phyloP scores from a whole-genome alignment of 495 filamentous ascomycete species.

The Parachaetomium inaequale region DNA sequence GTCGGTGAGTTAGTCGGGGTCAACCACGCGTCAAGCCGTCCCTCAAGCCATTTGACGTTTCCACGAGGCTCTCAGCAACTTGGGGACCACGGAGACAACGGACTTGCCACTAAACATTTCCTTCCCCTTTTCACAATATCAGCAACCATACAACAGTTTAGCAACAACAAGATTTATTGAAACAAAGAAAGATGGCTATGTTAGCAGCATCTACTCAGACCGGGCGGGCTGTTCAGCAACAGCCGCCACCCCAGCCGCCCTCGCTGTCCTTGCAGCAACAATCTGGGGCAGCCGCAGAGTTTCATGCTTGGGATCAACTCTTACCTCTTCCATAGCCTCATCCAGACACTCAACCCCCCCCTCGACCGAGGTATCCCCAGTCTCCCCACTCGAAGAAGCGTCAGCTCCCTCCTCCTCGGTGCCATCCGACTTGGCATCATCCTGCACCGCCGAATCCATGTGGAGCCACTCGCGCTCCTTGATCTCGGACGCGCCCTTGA shows the following conservation, averaged over 20 bases:
- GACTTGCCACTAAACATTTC: slow-evolving; percentile 14
- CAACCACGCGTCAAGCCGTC: too few species aligned
- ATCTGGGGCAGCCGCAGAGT: background rate
- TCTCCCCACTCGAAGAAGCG: background rate
- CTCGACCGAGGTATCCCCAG: background rate
- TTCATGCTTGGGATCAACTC: slow-evolving; percentile 10
- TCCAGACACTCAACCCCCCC: background rate
- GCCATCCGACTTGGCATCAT: background rate
- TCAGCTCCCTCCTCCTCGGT: background rate
- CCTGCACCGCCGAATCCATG: background rate
- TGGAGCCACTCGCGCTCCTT: background rate
- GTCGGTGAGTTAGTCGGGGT: too few species aligned
- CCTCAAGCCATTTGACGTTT: slow-evolving; percentile 7
- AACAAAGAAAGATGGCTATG: too few species aligned
- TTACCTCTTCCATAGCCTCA: slow-evolving; percentile 15
- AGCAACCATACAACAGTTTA: too few species aligned
- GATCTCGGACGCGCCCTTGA: background rate
- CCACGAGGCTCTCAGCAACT: background rate
- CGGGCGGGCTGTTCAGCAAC: too few species aligned
- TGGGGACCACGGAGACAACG: slow-evolving; percentile 5
- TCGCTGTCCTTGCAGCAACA: background rate
- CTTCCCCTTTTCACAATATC: slow-evolving; percentile 8
- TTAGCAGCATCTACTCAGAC: too few species aligned
- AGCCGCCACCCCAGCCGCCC: background rate
- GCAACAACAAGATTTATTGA: too few species aligned